A percentile compares a stretch with the other conserved stretches of the same genome.
Conservation (phyloP, 2,329 filamentous ascomycete genomes). For the Colletotrichum cereale region DNA sequence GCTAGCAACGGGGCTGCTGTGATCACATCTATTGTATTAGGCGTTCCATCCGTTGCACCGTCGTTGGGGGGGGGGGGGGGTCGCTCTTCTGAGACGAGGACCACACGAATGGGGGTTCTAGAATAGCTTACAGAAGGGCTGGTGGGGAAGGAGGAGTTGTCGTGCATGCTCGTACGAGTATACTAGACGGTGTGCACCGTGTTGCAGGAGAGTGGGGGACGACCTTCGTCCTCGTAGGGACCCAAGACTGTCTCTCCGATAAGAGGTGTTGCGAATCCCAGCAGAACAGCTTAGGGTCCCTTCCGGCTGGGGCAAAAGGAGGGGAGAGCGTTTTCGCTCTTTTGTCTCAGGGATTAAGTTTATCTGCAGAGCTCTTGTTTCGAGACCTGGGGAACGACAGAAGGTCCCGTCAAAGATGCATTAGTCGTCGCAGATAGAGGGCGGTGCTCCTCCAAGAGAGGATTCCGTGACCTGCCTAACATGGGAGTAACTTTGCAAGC, state of each 20-base stretch:
- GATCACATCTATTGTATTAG: not conserved
- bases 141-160: conserved; percentile 30
- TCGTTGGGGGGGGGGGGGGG: conserved; percentile 4
- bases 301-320: no score
- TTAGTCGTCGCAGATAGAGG: conserved; percentile 34
- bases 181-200: conserved; percentile 4
- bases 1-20: not conserved
- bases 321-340: not conserved
- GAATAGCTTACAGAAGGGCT: conserved; percentile 16
- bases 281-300: conserved; percentile 9
- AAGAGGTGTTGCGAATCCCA: conserved; percentile 8
- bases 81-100: conserved; percentile 22
- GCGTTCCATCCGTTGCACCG: conserved; percentile 24
- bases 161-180: conserved; percentile 31
- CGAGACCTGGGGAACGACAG: conserved; percentile 10
- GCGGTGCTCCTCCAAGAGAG: not conserved
- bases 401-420: not conserved
- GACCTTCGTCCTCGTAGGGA: conserved; percentile 9
- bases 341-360: conserved; percentile 15
- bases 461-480: conserved; percentile 11
- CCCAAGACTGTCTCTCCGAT: conserved; percentile 17
- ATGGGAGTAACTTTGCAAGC: conserved; percentile 24
- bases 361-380: conserved; percentile 37
- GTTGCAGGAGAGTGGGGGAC: conserved; percentile 34
- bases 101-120: conserved; percentile 25